Conservation (phyloP, 805 yeast species). For the Metschnikowia lachancei region DNA sequence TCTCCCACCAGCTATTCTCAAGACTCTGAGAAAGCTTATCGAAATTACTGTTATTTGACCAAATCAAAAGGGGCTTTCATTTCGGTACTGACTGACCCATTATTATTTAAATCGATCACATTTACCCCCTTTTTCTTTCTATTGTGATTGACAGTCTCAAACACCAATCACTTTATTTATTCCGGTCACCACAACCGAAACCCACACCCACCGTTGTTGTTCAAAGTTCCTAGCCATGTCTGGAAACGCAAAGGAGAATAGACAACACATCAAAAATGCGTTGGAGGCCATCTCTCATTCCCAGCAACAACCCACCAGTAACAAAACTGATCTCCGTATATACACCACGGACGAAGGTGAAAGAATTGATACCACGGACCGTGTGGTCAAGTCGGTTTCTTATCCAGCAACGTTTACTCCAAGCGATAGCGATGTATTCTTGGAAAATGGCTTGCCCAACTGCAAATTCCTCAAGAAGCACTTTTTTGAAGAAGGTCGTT, state of each 20-base stretch:
- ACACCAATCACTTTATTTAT: not conserved
- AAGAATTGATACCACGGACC: constrained; percentile 50
- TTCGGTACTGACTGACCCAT: not conserved
- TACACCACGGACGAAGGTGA: constrained; percentile 60
- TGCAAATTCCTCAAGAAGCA: constrained; percentile 69
- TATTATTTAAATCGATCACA: not conserved
- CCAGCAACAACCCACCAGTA: constrained; percentile 16
- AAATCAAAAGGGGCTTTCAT: too few species aligned
- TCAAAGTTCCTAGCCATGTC: constrained; percentile 4
- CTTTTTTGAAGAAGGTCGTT: constrained; percentile 76
- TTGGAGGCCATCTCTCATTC: constrained; percentile 46
- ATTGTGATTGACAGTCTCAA: not conserved
- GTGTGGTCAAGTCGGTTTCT: constrained; percentile 54
- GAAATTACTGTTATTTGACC: too few species aligned
- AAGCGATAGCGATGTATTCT: constrained; percentile 64
- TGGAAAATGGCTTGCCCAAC: constrained; percentile 64
- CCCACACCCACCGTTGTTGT: not conserved
- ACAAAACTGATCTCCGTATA: constrained; percentile 38
- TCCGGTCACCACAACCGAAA: not conserved
- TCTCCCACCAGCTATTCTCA: not conserved
- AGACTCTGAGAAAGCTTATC: too few species aligned
- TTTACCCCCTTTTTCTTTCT: not conserved
- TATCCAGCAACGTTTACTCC: constrained; percentile 70
- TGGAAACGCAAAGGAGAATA: constrained; percentile 17
- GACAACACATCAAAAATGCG: constrained; percentile 59